Conservation (phyloP, 139 green algal genomes). For the Gonium pectorale region DNA sequence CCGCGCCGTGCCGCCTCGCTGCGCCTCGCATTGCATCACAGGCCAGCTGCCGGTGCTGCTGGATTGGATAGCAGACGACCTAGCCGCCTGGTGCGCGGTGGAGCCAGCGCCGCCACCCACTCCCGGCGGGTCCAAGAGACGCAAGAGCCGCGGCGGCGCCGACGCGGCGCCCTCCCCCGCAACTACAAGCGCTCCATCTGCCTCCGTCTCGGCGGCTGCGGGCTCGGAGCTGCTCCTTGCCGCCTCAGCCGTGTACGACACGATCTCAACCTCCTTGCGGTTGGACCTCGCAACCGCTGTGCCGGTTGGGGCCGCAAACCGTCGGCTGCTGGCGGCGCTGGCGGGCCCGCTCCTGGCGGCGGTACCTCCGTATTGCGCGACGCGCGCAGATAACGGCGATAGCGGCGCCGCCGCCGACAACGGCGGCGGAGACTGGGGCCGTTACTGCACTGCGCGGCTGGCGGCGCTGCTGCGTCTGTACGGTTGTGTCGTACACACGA, state of each 20-base stretch:
- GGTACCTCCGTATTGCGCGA: not conserved
- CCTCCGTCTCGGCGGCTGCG: not conserved
- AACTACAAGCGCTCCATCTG: too few relatives aligned
- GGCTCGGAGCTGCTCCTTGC: constrained; percentile 20
- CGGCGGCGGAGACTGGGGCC: not conserved
- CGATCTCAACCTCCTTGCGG: not conserved
- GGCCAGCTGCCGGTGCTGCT: constrained; percentile 36
- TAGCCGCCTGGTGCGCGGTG: not conserved
- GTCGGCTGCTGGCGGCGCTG: not conserved
- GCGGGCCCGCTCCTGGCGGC: not conserved
- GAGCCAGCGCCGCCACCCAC: not conserved
- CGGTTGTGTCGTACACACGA: not conserved
- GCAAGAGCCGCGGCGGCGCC: not conserved
- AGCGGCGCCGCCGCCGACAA: not conserved
- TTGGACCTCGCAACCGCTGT: constrained; percentile 17
- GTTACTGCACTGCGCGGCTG: not conserved
- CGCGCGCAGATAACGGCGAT: not conserved
- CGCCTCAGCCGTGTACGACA: constrained; percentile 12
- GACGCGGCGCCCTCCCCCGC: too few relatives aligned
- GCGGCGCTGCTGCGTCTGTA: constrained; percentile 24
- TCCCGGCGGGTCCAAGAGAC: not conserved
- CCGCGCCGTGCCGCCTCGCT: too few relatives aligned
- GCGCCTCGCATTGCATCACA: not conserved
- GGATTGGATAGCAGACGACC: not conserved
- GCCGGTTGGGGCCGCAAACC: not conserved